These are phyloP conservation scores for Diaporthe helianthi DNA, from an alignment of 2,329 filamentous ascomycete species.

Conservation along the genomic window DNA sequence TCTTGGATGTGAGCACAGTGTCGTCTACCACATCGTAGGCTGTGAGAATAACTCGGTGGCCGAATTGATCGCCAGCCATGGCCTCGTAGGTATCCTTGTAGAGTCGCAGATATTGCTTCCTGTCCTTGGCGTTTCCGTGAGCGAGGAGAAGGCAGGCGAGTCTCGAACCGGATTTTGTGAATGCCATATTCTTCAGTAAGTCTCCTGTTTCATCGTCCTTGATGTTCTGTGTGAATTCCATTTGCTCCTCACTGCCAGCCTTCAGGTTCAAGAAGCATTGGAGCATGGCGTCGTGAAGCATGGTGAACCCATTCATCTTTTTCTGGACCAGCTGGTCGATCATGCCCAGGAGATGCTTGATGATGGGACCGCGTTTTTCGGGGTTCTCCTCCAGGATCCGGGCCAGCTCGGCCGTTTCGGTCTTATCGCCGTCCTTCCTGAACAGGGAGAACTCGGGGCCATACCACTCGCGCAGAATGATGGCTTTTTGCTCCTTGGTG, in stretches of 20 bases:
- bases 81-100: slow-evolving; percentile 90
- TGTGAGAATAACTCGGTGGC: slow-evolving; percentile 81
- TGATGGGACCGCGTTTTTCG: slow-evolving; percentile 85
- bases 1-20: slow-evolving; percentile 85
- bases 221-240: slow-evolving; percentile 86
- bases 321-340: slow-evolving; percentile 96
- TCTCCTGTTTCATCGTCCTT: slow-evolving; percentile 93
- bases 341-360: slow-evolving; percentile 83
- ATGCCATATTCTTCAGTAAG: slow-evolving; percentile 92
- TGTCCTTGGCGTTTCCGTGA: slow-evolving; percentile 87
- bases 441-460: slow-evolving; percentile 90
- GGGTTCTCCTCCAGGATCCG: slow-evolving; percentile 78
- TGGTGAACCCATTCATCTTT: slow-evolving; percentile 95
- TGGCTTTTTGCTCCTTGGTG: slow-evolving; percentile 83
- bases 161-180: slow-evolving; percentile 86
- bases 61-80: slow-evolving; percentile 82
- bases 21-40: slow-evolving; percentile 94
- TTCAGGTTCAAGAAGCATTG: slow-evolving; percentile 90
- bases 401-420: slow-evolving; percentile 72
- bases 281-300: slow-evolving; percentile 97
- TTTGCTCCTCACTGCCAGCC: slow-evolving; percentile 79
- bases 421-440: slow-evolving; percentile 60
- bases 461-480: slow-evolving; percentile 92
- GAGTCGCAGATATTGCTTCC: slow-evolving; percentile 82
- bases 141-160: slow-evolving; percentile 84